Conservation (phyloP, 2,329 filamentous ascomycete species). For the Microcyclosporella mali region DNA sequence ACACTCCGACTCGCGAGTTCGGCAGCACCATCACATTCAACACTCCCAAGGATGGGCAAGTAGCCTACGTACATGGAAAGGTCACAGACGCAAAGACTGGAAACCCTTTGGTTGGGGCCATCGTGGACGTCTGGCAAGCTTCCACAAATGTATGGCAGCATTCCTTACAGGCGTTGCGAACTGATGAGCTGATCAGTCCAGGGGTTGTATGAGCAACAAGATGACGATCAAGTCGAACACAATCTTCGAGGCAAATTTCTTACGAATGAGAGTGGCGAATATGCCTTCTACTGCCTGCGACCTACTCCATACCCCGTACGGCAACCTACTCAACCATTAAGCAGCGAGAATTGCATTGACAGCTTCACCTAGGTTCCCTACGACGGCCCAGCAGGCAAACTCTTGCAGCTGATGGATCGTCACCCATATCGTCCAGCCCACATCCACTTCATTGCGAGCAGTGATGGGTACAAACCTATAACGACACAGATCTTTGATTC, state of each 20-base stretch:
- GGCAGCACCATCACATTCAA: conserved; percentile 58
- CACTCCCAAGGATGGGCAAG: conserved; percentile 46
- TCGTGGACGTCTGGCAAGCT: conserved; percentile 74
- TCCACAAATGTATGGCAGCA: conserved; percentile 52
- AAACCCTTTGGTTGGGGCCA: conserved; percentile 57
- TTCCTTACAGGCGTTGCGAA: background rate
- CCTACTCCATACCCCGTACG: conserved; percentile 18
- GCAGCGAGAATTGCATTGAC: background rate
- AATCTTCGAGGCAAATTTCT: conserved; percentile 68
- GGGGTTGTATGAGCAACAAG: conserved; percentile 62
- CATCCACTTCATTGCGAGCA: conserved; percentile 43
- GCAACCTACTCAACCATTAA: background rate
- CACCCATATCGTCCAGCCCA: conserved; percentile 59
- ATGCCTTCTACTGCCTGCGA: conserved; percentile 22
- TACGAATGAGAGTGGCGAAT: conserved; percentile 45
- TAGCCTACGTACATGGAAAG: conserved; percentile 60
- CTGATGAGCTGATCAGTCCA: background rate
- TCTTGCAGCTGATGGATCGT: conserved; percentile 53
- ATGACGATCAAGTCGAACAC: conserved; percentile 61
- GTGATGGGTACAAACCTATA: conserved; percentile 59
- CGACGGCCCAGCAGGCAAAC: conserved; percentile 39
- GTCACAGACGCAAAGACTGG: conserved; percentile 55
- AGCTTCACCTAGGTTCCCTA: conserved; percentile 5
- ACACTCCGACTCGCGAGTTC: conserved; percentile 64
- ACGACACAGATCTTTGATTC: conserved; percentile 72